Percentiles rank a stretch among this genome's conserved stretches.
These are phyloP conservation scores for Eucalyptus coolabah DNA, from an alignment of 345 rosid genomes.

Conservation along the genomic window DNA sequence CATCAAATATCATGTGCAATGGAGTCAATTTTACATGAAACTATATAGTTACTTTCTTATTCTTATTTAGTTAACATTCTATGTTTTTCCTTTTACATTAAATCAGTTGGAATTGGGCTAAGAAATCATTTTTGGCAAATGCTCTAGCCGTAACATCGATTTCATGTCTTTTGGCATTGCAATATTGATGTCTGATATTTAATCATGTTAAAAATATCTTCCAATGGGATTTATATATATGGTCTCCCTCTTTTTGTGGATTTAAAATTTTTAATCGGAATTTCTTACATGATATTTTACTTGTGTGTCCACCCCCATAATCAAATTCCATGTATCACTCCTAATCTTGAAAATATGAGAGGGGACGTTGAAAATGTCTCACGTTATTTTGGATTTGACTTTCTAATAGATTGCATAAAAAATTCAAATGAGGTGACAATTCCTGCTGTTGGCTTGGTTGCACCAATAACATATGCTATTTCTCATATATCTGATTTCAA, in stretches of 20 bases:
- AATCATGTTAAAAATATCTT: neutral
- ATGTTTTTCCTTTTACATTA: neutral
- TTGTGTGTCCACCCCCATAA: neutral
- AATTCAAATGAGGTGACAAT: neutral
- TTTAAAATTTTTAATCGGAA: neutral
- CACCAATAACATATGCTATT: neutral
- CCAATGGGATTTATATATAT: neutral
- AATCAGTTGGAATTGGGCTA: neutral
- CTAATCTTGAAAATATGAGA: too few relatives aligned
- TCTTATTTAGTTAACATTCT: neutral
- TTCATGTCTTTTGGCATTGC: neutral
- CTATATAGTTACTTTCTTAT: neutral
- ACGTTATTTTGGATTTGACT: neutral
- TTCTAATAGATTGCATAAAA: neutral
- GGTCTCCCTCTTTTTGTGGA: accelerated
- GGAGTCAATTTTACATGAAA: neutral
- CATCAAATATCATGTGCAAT: neutral
- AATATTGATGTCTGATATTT: neutral
- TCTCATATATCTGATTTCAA: neutral
- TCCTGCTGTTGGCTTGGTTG: neutral
- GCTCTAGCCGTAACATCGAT: neutral
- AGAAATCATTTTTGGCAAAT: neutral
- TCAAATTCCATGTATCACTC: neutral
- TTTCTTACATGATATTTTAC: neutral
- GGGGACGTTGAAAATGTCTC: neutral